These are phyloP conservation scores for Aspergillus costaricaensis DNA, from an alignment of 2,329 filamentous ascomycete species.

Conservation along the genomic window DNA sequence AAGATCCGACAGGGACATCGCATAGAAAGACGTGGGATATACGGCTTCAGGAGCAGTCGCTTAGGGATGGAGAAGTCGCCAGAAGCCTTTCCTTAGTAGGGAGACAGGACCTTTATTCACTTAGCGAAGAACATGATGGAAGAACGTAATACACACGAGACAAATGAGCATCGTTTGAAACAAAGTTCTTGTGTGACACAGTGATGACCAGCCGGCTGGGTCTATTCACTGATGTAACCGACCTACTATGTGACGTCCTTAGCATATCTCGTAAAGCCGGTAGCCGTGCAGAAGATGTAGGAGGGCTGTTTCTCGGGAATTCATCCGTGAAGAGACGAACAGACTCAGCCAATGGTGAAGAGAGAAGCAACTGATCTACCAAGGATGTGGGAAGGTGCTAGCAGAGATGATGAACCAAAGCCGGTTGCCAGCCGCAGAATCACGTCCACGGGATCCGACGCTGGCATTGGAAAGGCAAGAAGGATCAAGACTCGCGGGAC, in stretches of 20 bases:
- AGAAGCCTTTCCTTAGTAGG: slow-evolving; percentile 12
- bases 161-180: slow-evolving; percentile 19
- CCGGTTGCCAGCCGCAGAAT: background rate
- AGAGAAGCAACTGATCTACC: background rate
- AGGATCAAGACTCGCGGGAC: background rate
- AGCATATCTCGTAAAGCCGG: slow-evolving; percentile 7
- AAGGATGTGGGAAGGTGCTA: background rate
- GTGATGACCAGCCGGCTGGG: slow-evolving; percentile 7
- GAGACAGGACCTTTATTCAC: slow-evolving; percentile 2
- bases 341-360: background rate
- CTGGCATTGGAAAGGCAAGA: background rate
- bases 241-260: slow-evolving; percentile 12
- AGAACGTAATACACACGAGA: slow-evolving; percentile 14
- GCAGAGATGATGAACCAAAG: background rate
- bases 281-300: background rate
- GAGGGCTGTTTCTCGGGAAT: background rate
- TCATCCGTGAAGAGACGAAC: background rate
- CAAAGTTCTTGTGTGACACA: slow-evolving; percentile 7
- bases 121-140: background rate
- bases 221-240: slow-evolving; percentile 11
- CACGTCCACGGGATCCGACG: background rate
- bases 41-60: slow-evolving; percentile 12
- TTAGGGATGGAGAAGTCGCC: slow-evolving; percentile 14
- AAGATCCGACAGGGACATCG: slow-evolving; percentile 42
- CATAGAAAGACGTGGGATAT: slow-evolving; percentile 21